Conservation (phyloP, 2,329 filamentous ascomycete genomes). For the Stemphylium lycopersici region DNA sequence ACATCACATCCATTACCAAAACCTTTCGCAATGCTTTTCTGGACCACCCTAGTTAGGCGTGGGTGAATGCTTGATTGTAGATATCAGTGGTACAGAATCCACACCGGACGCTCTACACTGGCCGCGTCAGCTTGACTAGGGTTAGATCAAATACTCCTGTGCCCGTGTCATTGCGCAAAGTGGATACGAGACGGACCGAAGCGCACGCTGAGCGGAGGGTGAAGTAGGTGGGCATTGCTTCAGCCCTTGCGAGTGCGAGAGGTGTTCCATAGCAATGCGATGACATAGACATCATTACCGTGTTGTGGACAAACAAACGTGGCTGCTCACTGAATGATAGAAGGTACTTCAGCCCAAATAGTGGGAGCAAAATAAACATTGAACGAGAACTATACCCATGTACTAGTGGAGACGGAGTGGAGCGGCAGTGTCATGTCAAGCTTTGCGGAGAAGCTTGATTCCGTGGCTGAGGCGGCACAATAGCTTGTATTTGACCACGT, state of each 20-base stretch:
- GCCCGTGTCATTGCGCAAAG: neutral
- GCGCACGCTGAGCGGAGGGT: neutral
- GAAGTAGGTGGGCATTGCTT: no score
- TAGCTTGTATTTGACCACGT: neutral
- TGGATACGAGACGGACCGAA: neutral
- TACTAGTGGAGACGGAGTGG: neutral
- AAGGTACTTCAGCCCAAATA: no score
- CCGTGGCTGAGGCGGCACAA: neutral
- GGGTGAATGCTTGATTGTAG: no score
- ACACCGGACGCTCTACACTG: neutral
- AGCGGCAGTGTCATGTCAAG: neutral
- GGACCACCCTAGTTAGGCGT: no score
- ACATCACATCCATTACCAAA: no score
- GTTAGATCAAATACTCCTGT: neutral
- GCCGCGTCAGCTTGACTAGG: neutral
- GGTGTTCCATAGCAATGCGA: no score
- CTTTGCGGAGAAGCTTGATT: slow-evolving; percentile 9
- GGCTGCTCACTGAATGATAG: no score
- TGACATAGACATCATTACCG: no score
- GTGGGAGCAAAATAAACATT: no score
- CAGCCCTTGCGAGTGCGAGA: no score
- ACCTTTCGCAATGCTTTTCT: no score
- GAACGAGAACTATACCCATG: neutral
- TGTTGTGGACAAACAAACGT: no score
- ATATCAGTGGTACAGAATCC: neutral